phyloP scores from a whole-genome alignment of 73 alveolate genomes.

The Paramecium sonneborni region DNA sequence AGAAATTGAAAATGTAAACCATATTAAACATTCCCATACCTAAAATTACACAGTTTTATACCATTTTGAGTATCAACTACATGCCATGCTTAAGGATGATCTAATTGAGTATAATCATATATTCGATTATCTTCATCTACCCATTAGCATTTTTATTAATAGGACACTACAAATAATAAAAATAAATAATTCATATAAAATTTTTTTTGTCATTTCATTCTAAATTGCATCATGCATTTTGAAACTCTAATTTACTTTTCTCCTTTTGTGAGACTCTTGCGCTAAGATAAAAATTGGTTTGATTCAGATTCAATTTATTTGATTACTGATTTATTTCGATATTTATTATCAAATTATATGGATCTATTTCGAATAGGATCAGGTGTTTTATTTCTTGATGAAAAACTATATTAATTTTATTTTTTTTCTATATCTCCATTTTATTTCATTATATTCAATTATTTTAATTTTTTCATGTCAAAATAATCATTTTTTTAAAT shows the following conservation, averaged over 20 bases:
- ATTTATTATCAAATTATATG: not conserved
- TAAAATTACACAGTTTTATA: not conserved
- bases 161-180: not conserved
- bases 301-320: not conserved
- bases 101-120: conserved; percentile 1
- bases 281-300: not conserved
- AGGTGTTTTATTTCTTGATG: not conserved
- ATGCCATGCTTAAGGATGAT: conserved; percentile 32
- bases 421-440: not conserved
- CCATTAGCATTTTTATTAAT: conserved; percentile 20
- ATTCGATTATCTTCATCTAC: not conserved
- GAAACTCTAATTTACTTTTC: not conserved
- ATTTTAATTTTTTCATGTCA: not conserved
- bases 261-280: not conserved
- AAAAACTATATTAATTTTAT: not conserved
- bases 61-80: conserved; percentile 36
- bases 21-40: conserved; percentile 58
- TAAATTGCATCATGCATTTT: not conserved
- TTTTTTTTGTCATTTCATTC: conserved; percentile 29
- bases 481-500: not conserved
- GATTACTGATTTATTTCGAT: not conserved
- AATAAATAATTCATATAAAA: not conserved
- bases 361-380: not conserved
- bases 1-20: conserved; percentile 46
- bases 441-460: not conserved